Evolutionary conservation across 176 grass and related monocot genomes (phyloP).

Genomic region (Carex cristatella): DNA sequence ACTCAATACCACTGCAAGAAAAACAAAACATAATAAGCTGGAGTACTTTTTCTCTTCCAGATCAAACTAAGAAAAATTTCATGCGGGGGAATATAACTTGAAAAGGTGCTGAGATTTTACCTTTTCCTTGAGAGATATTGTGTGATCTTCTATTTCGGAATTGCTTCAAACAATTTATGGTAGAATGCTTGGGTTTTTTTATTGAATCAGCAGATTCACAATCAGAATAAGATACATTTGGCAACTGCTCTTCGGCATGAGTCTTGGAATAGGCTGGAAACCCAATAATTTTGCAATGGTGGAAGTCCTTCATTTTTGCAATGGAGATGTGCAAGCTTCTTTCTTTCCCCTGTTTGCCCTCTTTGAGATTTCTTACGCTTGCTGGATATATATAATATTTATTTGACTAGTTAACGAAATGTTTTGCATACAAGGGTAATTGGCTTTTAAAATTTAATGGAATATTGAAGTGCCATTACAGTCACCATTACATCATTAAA

Average conservation of each 20-base stretch:
- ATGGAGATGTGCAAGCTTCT: not conserved
- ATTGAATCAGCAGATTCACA: conserved; percentile 27
- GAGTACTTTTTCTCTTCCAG: not conserved
- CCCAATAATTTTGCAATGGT: conserved; percentile 33
- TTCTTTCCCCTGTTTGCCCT: conserved; percentile 27
- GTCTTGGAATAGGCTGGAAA: conserved; percentile 40
- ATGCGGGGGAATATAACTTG: not conserved
- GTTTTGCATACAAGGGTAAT: not conserved
- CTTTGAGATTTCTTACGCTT: not conserved
- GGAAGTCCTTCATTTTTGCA: conserved; percentile 14
- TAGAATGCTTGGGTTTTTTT: conserved; percentile 13
- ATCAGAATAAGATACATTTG: conserved; percentile 11
- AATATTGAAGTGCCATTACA: not conserved
- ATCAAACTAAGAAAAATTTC: not conserved
- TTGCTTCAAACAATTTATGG: not conserved
- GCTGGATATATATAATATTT: not conserved
- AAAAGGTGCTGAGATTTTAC: not conserved
- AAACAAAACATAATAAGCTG: not conserved
- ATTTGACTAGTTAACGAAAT: not conserved
- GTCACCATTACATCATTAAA: not conserved
- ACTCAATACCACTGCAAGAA: conserved; percentile 55
- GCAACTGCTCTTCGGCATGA: conserved; percentile 42
- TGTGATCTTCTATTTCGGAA: not conserved
- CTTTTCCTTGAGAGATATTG: not conserved
- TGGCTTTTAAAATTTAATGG: not conserved